Evolutionary conservation across 352 stramenopile genomes (phyloP), one percentile per base, ranked within the genome.

Genomic region (Pythium pyrilobum): DNA sequence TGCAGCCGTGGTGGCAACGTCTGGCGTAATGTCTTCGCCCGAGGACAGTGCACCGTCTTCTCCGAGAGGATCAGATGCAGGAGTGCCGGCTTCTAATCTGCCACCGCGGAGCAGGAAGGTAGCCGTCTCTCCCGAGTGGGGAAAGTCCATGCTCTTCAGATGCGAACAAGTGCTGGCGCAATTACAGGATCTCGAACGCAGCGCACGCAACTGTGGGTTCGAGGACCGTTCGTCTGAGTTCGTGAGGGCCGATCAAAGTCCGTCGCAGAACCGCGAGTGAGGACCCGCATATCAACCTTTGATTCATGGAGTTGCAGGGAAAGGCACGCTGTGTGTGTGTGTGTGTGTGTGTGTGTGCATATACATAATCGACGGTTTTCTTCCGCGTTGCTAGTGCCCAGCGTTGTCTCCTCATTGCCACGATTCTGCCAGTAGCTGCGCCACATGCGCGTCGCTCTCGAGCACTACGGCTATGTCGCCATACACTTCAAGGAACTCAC

Each of bases 401-500:
- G n/a, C n/a, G n/a, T 34, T 20, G 18, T 36, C 41, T 24, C 4
- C 0, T 76, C 62, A 81, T 56, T 63, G 70, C 81, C 81, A 92
- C 43, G 75, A 87, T 36, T 92, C 81, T 2, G 68, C 63, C 5
- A 92, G 62, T 29, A 92, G 59, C 41, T 87, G 74, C 29, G 74
- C 60, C 37, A 92, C 87, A 47, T 87, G 76, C 7, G 28, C 62
- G 42, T 92, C 82, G 32, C 71, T 71, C 1, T 61, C 67, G 24
- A 92, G 43, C n/a, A 70, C 75, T 28, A 67, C 66, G 12, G 82
- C 84, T 8, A 92, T 71, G 51, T 92, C 78, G 6, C 59, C 54
- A 68, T 92, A 92, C 24, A 89, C 72, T 8, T 91, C 76, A 9
- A 83, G 32, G 49, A 92, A 92, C 38, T 87, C 71, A 31, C 62